These are phyloP conservation scores for Rubroboletus pulcherrimus DNA, from an alignment of 768 basidiomycete species.

Conservation along the genomic window DNA sequence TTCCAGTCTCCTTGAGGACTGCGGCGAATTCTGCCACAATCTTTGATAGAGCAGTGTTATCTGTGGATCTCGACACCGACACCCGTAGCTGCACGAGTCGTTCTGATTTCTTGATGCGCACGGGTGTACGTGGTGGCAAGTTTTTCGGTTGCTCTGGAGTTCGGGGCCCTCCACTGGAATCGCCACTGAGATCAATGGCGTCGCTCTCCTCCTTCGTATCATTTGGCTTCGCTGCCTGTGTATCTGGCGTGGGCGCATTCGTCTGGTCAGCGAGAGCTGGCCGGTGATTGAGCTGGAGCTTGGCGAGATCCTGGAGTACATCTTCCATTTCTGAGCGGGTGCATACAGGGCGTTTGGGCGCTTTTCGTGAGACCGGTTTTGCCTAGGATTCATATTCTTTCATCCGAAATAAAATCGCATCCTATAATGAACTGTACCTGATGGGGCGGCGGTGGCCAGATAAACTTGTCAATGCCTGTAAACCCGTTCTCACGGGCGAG, in stretches of 20 bases:
- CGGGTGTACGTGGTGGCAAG: constrained; percentile 29
- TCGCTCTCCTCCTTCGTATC: constrained; percentile 20
- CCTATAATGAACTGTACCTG: constrained; percentile 23
- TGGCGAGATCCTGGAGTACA: constrained; percentile 56
- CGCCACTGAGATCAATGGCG: constrained; percentile 45
- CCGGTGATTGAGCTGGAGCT: constrained; percentile 53
- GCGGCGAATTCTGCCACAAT: constrained; percentile 59
- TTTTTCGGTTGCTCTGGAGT: constrained; percentile 14
- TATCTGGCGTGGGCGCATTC: constrained; percentile 34
- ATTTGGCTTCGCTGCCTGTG: constrained; percentile 33
- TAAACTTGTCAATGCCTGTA: constrained; percentile 52
- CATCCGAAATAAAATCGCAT: neutral
- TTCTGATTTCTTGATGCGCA: constrained; percentile 40
- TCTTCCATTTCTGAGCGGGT: constrained; percentile 47
- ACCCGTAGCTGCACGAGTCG: constrained; percentile 47
- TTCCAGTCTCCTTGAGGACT: constrained; percentile 56
- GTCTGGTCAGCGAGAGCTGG: constrained; percentile 50
- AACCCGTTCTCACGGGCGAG: constrained; percentile 62
- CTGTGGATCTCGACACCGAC: constrained; percentile 42
- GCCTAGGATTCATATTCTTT: constrained; percentile 17
- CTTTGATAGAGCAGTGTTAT: constrained; percentile 52
- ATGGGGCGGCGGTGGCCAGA: constrained; percentile 65
- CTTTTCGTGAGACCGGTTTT: constrained; percentile 27
- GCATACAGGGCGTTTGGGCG: constrained; percentile 17
- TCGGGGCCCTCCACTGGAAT: constrained; percentile 33